Base-by-base conservation (phyloP, 306 rosid genomes). In the Prunus mume region DNA sequence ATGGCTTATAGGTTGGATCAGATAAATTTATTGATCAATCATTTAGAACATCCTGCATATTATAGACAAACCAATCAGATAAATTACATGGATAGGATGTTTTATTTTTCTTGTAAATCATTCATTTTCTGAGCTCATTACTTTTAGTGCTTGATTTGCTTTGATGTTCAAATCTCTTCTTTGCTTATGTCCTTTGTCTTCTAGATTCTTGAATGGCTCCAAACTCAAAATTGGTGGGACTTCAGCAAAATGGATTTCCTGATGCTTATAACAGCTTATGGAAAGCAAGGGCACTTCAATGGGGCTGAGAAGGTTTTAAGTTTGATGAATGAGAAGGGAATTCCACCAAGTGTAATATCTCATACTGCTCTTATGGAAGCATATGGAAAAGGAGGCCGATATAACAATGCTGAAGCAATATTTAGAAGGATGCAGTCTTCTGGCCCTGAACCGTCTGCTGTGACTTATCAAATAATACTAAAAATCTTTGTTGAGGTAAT, bases 351-450 rank as follows among this genome's bases (percentile, higher is more conserved):
- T 87, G 93, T 92, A 14, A 84, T 92, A 61, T 85, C 97, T 50
- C 97, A 92, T 61, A 95, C 97, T 74, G 95, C 99, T 80, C 96
- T 95, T n/a, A 83, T 95, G 97, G 97, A 92, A 89, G 97, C 99
- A 52, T 95, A 95, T 84, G 97, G 97, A 74, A 92, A 65, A 85
- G 96, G 97, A 62, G 83, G 96, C 25, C 83, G 80, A 73, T 90
- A 82, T 79, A 91, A 83, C 66, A 91, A 91, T 64, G 97, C 99
- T 10, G 97, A 95, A 87, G 96, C 97, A 41, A 90, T 95, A 80
- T 95, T 95, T 82, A 90, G 96, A 65, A 87, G 97, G 84, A 92
- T 95, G 99, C 90, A 82, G 81, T 81, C 79, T 81, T 87, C 86
- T 32, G 97, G 97, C 73, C 99, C 99, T 65, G 93, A 90, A 88